Conservation (phyloP, 2,329 filamentous ascomycete species). For the Arthrobotrys entomopaga region DNA sequence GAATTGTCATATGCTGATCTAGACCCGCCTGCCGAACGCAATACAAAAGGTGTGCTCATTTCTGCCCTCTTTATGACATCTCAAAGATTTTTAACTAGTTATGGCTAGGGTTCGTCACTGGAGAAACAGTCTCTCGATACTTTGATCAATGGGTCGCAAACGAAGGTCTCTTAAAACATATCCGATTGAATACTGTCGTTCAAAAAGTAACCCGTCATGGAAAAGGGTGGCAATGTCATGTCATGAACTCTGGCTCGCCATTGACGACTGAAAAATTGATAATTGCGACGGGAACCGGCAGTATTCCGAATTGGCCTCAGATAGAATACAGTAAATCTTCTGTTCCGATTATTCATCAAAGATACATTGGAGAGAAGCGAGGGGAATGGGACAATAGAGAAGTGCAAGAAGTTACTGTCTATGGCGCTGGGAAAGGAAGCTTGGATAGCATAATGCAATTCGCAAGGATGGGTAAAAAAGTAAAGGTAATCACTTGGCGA, state of each 20-base stretch:
- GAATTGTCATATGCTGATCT: slow-evolving; percentile 60
- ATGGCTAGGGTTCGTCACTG: slow-evolving; percentile 68
- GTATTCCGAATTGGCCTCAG: slow-evolving; percentile 67
- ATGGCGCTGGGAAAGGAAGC: slow-evolving; percentile 72
- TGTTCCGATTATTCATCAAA: slow-evolving; percentile 69
- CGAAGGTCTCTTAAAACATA: slow-evolving; percentile 65
- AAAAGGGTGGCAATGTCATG: slow-evolving; percentile 53
- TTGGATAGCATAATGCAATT: slow-evolving; percentile 72
- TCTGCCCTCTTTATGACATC: too few relatives aligned
- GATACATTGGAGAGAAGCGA: slow-evolving; percentile 64
- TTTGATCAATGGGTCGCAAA: slow-evolving; percentile 68
- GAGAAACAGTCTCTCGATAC: too few relatives aligned
- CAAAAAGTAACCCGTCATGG: slow-evolving; percentile 63
- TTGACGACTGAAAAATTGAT: slow-evolving; percentile 67
- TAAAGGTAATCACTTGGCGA: slow-evolving; percentile 62
- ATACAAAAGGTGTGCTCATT: slow-evolving; percentile 69
- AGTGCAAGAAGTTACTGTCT: slow-evolving; percentile 64
- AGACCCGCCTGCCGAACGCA: slow-evolving; percentile 62
- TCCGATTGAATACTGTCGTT: slow-evolving; percentile 65
- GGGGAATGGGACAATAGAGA: slow-evolving; percentile 61
- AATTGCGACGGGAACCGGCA: slow-evolving; percentile 71
- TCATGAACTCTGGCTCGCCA: slow-evolving; percentile 37
- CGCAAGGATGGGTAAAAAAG: slow-evolving; percentile 67
- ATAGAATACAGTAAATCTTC: slow-evolving; percentile 66
- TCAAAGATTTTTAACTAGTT: too few relatives aligned